Base-by-base conservation (phyloP, 441 rosid species). In the Jatropha multifida region DNA sequence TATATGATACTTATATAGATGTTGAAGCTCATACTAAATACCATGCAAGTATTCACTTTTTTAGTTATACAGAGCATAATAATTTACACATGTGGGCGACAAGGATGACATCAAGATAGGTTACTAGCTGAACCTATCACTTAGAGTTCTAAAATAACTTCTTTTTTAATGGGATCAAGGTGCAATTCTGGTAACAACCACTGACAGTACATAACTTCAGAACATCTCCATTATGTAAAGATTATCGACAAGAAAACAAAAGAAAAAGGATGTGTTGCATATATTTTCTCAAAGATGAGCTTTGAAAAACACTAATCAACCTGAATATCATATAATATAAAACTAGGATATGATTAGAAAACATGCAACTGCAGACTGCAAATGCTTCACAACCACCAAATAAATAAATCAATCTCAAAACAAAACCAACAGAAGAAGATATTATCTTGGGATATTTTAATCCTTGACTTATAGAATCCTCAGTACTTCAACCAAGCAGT, bases 401-500 rank as follows among this genome's bases (percentile, higher is more conserved):
- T 32, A 32, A 1, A 32, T 32, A 32, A 32, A 32, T 32, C 32
- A 32, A 49, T 52, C n/a, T 51, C 52, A 52, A 52, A 65, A 41
- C 51, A 65, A 54, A 17, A 54, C 7, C 11, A 48, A 18, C 27
- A 51, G 1, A 38, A 27, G n/a, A 14, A 32, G 10, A 32, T 69
- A 69, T 12, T 54, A n/a, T 68, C 27, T 26, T 27, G 2, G 15
- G 13, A 67, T n/a, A 23, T 46, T 42, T 65, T 32, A 68, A 12
- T 6, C 0, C 60, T 26, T 13, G 7, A 9, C n/a, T 40, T 3
- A 10, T 23, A 51, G 23, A 46, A 74, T 76, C 67, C 70, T n/a
- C 52, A 61, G 46, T 20, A 67, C 74, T 64, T 59, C 58, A 79
- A 56, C 69, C 74, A 71, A 42, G 32, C 74, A 79, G 51, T 62